Percentiles rank a stretch among this genome's conserved stretches.
Conservation (phyloP, 257 asterid species). For the Nicotiana noctiflora region DNA sequence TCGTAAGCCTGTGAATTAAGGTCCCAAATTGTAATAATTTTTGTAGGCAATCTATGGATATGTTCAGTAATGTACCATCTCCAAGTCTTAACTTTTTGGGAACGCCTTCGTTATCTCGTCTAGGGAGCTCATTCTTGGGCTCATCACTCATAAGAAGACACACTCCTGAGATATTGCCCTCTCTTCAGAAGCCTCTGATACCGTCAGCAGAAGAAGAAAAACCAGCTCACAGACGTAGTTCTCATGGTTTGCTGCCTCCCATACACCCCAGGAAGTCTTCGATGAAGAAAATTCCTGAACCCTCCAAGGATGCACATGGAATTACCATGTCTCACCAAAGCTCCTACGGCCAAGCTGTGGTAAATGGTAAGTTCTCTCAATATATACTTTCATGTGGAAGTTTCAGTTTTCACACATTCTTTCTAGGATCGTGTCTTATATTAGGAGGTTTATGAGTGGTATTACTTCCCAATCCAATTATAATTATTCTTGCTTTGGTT, state of each 20-base stretch:
- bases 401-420: background rate
- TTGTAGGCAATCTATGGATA: conserved; percentile 88
- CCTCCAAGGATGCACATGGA: conserved; percentile 53
- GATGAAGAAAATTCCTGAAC: conserved; percentile 36
- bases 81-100: conserved; percentile 80
- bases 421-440: too few relatives aligned
- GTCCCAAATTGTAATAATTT: background rate
- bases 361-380: conserved; percentile 48
- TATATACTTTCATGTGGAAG: background rate
- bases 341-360: conserved; percentile 73
- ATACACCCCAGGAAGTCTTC: conserved; percentile 51
- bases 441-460: too few relatives aligned
- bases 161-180: conserved; percentile 75
- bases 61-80: conserved; percentile 82
- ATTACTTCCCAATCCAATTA: too few relatives aligned
- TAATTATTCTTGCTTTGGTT: background rate
- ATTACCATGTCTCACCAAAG: conserved; percentile 47
- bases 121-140: conserved; percentile 73
- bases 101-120: conserved; percentile 52
- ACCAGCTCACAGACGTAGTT: conserved; percentile 48
- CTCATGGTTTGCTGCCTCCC: conserved; percentile 57
- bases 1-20: background rate
- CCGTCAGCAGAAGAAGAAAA: conserved; percentile 39
- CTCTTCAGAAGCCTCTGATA: conserved; percentile 67
- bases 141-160: conserved; percentile 63